Conservation (phyloP, 768 basidiomycete genomes). For the Rhizopogon rudus region DNA sequence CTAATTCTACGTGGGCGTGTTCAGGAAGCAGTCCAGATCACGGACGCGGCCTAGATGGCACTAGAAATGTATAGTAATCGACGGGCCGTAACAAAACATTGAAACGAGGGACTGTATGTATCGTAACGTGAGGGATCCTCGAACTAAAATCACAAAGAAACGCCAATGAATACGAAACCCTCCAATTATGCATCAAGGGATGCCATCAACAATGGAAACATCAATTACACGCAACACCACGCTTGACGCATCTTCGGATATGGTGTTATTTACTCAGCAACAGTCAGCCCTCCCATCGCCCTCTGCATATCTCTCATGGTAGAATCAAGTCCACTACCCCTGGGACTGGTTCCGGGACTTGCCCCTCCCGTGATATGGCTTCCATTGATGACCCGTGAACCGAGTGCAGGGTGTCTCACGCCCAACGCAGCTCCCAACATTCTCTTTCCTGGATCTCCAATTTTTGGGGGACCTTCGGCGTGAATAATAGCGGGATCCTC, state of each 20-base stretch:
- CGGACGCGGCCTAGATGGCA: constrained; percentile 1
- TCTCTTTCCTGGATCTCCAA: constrained; percentile 84
- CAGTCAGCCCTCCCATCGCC: constrained; percentile 69
- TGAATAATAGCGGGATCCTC: constrained; percentile 66
- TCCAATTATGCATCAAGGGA: constrained; percentile 15
- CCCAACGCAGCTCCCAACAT: constrained; percentile 87
- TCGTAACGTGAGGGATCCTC: constrained; percentile 10
- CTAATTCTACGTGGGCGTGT: not conserved
- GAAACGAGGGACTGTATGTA: constrained; percentile 20
- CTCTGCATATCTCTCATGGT: constrained; percentile 66
- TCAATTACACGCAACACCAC: constrained; percentile 13
- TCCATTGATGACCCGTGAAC: constrained; percentile 49
- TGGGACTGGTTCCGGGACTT: constrained; percentile 15
- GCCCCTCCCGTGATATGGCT: constrained; percentile 30
- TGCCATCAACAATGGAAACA: constrained; percentile 16
- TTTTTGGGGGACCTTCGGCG: constrained; percentile 58
- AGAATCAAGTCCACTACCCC: constrained; percentile 42
- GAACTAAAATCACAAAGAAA: constrained; percentile 9
- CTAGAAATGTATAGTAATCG: constrained; percentile 19
- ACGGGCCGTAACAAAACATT: constrained; percentile 11
- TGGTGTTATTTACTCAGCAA: constrained; percentile 54
- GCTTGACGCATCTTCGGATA: not conserved
- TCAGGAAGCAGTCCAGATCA: not conserved
- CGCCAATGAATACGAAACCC: constrained; percentile 14
- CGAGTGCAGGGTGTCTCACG: constrained; percentile 72